Evolutionary conservation across 1,139 yeast genomes (phyloP).

Genomic region (Ogataea hybrid): DNA sequence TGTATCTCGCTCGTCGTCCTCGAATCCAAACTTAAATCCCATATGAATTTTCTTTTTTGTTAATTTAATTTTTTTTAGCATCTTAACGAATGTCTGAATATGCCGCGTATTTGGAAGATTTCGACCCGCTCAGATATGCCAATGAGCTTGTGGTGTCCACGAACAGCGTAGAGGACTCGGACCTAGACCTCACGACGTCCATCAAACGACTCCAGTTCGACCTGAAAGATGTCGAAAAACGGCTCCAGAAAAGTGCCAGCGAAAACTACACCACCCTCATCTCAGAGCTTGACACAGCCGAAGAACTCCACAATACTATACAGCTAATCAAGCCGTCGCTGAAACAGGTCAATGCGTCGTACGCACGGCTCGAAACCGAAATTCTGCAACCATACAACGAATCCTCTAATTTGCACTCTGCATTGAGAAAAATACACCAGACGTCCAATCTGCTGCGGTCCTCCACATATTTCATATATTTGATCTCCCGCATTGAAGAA

Average conservation of each 20-base stretch:
- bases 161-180: constrained; percentile 52
- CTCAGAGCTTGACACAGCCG: constrained; percentile 51
- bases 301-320: constrained; percentile 41
- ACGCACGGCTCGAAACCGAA: constrained; percentile 60
- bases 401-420: constrained; percentile 55
- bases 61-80: not conserved
- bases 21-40: constrained; percentile 31
- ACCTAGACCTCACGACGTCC: constrained; percentile 70
- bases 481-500: constrained; percentile 61
- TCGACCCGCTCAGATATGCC: constrained; percentile 59
- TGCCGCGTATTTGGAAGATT: constrained; percentile 59
- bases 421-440: constrained; percentile 64
- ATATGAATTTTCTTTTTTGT: constrained; percentile 13
- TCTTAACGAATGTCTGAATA: constrained; percentile 40
- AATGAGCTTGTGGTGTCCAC: constrained; percentile 68
- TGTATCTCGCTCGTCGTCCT: constrained; percentile 8
- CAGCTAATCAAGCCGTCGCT: constrained; percentile 50
- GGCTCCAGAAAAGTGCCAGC: constrained; percentile 50
- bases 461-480: constrained; percentile 63
- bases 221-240: constrained; percentile 63
- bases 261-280: constrained; percentile 57
- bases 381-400: constrained; percentile 69
- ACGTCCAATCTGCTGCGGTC: constrained; percentile 68
- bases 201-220: constrained; percentile 73
- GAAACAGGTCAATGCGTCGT: constrained; percentile 58